Evolutionary conservation across 306 rosid genomes (phyloP).

Genomic region (Vachellia pachyceras): DNA sequence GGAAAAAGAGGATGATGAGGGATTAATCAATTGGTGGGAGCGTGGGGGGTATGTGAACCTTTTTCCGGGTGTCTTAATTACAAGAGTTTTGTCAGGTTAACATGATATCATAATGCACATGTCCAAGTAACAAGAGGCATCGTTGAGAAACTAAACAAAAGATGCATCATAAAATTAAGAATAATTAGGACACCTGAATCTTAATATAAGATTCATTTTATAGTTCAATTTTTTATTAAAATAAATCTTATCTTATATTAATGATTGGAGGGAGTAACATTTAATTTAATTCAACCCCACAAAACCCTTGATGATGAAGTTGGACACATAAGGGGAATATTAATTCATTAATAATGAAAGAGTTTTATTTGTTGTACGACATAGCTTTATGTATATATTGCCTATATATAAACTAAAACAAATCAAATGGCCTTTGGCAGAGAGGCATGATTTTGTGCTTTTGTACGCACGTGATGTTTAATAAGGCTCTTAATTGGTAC

Average conservation of each 20-base stretch:
- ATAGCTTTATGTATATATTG: conserved; percentile 3
- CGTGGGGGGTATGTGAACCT: background rate
- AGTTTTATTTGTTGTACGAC: background rate
- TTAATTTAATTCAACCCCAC: conserved; percentile 7
- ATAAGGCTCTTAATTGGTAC: background rate
- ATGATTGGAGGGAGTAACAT: background rate
- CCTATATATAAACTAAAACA: too few species aligned
- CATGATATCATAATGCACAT: conserved; percentile 4
- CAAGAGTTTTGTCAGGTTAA: background rate
- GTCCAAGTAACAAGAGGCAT: too few species aligned
- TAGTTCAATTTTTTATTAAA: too few species aligned
- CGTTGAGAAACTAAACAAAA: background rate
- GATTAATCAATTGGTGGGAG: background rate
- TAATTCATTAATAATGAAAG: background rate
- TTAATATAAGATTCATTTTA: too few species aligned
- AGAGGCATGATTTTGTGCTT: background rate
- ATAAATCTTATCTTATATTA: too few species aligned
- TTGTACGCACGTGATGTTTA: background rate
- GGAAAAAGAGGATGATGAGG: background rate
- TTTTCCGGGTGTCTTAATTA: background rate
- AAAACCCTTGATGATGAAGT: conserved; percentile 11
- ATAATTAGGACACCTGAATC: too few species aligned
- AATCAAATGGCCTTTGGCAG: background rate
- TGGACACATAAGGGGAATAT: background rate
- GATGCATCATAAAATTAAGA: background rate